Percentiles rank a stretch among this genome's conserved stretches.
These are phyloP conservation scores for Colletotrichum cordylinicola DNA, from an alignment of 2,329 filamentous ascomycete species.

Conservation along the genomic window DNA sequence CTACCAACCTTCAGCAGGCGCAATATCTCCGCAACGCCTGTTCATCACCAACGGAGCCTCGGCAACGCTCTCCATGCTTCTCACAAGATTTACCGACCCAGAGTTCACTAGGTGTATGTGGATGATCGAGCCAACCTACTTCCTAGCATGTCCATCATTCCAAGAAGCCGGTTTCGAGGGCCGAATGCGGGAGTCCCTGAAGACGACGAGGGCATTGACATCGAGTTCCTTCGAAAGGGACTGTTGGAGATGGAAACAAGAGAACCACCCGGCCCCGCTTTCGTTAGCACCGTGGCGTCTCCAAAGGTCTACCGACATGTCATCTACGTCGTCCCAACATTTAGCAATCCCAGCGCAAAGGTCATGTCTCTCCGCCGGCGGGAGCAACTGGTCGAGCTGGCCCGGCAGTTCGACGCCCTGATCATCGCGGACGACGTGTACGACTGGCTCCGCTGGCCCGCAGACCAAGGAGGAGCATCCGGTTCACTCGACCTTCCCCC, in stretches of 20 bases:
- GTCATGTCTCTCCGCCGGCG: conserved; percentile 77
- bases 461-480: background rate
- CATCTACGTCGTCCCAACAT: conserved; percentile 88
- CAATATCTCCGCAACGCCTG: background rate
- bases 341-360: conserved; percentile 84
- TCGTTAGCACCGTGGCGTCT: background rate
- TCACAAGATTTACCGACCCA: background rate
- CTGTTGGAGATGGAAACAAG: background rate
- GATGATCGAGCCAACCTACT: background rate
- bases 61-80: background rate
- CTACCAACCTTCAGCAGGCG: background rate
- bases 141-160: background rate
- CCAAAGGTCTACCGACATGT: conserved; percentile 82
- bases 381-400: conserved; percentile 71
- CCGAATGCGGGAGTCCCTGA: background rate
- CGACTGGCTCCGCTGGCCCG: background rate
- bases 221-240: background rate
- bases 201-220: background rate
- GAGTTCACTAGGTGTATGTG: background rate
- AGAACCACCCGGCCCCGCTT: background rate
- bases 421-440: background rate
- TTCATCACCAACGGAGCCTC: background rate
- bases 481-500: background rate
- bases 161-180: background rate
- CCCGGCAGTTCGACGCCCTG: conserved; percentile 73